A percentile compares a stretch with the other conserved stretches of the same genome.
phyloP scores from a whole-genome alignment of 202 grass and related monocot species.

The Sporobolus alterniflorus region DNA sequence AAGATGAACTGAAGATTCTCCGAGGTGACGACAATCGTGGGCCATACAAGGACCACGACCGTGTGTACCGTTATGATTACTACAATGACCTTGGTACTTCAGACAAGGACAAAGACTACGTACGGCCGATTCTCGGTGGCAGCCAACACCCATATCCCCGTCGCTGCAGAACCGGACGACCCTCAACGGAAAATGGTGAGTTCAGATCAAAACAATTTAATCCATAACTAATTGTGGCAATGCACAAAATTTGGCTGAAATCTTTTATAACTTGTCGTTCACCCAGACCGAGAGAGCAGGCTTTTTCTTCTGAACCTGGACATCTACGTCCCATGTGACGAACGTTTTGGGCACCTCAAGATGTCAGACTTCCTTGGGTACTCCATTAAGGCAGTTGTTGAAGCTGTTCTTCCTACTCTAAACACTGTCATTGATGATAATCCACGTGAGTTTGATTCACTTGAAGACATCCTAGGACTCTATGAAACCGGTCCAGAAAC shows the following conservation, averaged over 20 bases:
- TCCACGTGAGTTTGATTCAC: conserved; percentile 71
- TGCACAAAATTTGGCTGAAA: too few relatives aligned
- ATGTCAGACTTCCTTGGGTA: conserved; percentile 75
- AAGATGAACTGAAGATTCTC: conserved; percentile 71
- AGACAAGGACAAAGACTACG: conserved; percentile 38
- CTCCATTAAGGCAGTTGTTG: conserved; percentile 59
- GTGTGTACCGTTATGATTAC: conserved; percentile 76
- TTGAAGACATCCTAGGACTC: conserved; percentile 73
- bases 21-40: conserved; percentile 52
- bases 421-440: conserved; percentile 41
- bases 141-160: conserved; percentile 76
- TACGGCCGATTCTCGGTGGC: conserved; percentile 70
- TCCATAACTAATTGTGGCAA: too few relatives aligned
- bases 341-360: conserved; percentile 90
- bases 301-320: too few relatives aligned
- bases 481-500: conserved; percentile 60
- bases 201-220: too few relatives aligned
- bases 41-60: conserved; percentile 64
- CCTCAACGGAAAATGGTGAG: too few relatives aligned
- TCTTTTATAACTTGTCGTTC: too few relatives aligned
- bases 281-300: too few relatives aligned
- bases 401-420: conserved; percentile 53
- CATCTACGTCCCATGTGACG: too few relatives aligned
- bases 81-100: conserved; percentile 87
- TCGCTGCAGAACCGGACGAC: too few relatives aligned